A percentile compares a stretch with the other conserved stretches of the same genome.
phyloP scores from a whole-genome alignment of 306 rosid genomes.

The Canavalia gladiata region DNA sequence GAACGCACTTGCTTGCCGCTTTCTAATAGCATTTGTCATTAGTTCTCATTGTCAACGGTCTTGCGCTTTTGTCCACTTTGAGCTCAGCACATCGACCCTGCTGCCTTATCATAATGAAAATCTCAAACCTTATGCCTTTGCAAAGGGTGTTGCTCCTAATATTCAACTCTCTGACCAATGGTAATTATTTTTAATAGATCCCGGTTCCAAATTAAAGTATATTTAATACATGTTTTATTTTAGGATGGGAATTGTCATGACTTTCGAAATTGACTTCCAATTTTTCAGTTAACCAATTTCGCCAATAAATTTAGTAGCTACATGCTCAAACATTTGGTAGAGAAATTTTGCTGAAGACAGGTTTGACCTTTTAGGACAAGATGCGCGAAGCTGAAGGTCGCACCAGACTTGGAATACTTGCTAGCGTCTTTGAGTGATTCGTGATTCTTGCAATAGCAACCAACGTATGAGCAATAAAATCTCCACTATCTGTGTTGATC shows the following conservation, averaged over 20 bases:
- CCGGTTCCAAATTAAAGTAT: not conserved
- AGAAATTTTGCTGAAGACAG: not conserved
- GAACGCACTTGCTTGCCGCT: not conserved
- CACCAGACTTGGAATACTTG: not conserved
- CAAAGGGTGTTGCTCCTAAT: constrained; percentile 20
- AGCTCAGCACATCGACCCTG: constrained; percentile 6
- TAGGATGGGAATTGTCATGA: not conserved
- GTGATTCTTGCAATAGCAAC: not conserved
- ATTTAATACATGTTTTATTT: not conserved
- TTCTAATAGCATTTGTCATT: not conserved
- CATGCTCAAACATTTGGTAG: not conserved
- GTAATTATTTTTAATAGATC: not conserved
- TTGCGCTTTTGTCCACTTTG: not conserved
- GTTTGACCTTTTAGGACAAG: constrained; percentile 25
- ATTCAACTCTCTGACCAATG: constrained; percentile 29
- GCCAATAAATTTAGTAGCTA: not conserved
- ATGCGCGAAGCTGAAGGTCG: not conserved
- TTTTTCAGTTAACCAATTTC: not conserved
- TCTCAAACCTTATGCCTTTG: not conserved
- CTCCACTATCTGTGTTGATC: not conserved
- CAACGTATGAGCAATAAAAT: not conserved
- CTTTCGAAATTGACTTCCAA: constrained; percentile 12
- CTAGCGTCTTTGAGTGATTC: constrained; percentile 9
- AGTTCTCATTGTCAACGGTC: constrained; percentile 1
- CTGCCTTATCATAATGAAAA: not conserved